Evolutionary conservation across 768 basidiomycete genomes (phyloP), one percentile per base, ranked within the genome.

Genomic region (Rhodotorula toruloides): DNA sequence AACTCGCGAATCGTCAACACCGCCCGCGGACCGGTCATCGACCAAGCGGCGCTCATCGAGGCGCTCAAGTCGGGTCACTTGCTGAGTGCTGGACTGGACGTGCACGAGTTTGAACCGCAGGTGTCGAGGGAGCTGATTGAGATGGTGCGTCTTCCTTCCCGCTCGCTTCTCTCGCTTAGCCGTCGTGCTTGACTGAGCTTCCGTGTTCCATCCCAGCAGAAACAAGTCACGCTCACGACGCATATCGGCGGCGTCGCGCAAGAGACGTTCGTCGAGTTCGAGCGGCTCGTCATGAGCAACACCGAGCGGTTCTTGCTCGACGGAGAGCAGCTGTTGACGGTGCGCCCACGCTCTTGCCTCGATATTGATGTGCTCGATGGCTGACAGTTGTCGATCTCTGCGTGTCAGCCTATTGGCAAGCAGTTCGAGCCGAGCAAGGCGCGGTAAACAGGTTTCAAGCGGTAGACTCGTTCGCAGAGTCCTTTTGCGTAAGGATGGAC

Each of bases 11-110:
- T 69, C 22, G 67, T 69, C 47, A 69, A 69, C 39, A 69, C 67
- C 4, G 67, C 67, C 14, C 62, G 67, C 14, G 67, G 67, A 4
- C 67, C 64, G 29, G 75, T 78, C 19, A 74, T 79, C n/a, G 69
- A 74, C 36, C 77, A 79, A 53, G 62, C 67, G 4, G 78, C 77
- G 29, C 65, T 79, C 17, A 74, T 79, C 17, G 65, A 76, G 19
- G 78, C 79, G 12, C 74, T 79, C n/a, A 64, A 77, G 13, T 72
- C 69, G 29, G 77, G 78, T 4, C 75, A 76, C 53, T 74, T 79
- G 5, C 53, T 68, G 39, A 65, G 76, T 53, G 79, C 74, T 1
- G 78, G 76, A n/a, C 68, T 79, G 8, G 79, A 79, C 44, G 78
- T 79, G 14, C 78, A 76, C 55, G 77, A 77, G 65, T 68, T 74